These are phyloP conservation scores for Penicillium sp. DNA, from an alignment of 2,329 filamentous ascomycete genomes.

Conservation along the genomic window DNA sequence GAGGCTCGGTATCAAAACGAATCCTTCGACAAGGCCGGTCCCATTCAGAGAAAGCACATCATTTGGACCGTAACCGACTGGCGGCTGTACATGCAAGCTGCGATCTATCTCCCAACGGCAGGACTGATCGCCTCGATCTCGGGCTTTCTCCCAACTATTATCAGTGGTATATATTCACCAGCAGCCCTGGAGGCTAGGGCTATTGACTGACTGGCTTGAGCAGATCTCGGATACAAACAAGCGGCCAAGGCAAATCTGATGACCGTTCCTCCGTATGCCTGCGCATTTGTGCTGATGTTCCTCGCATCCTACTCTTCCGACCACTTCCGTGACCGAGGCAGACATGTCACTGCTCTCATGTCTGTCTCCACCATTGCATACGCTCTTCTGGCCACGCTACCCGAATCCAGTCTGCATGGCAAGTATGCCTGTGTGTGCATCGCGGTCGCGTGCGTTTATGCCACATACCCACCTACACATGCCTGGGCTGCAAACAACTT, in stretches of 20 bases:
- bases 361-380: slow-evolving; percentile 4
- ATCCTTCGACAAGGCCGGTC: slow-evolving; percentile 8
- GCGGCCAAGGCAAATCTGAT: slow-evolving; percentile 7
- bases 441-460: slow-evolving; percentile 9
- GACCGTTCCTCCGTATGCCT: slow-evolving; percentile 6
- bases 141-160: slow-evolving; percentile 7
- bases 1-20: slow-evolving; percentile 3
- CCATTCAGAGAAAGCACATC: slow-evolving; percentile 6
- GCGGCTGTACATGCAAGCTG: slow-evolving; percentile 9
- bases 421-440: slow-evolving; percentile 9
- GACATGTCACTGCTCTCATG: slow-evolving; percentile 6
- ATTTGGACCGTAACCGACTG: slow-evolving; percentile 10
- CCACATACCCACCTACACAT: slow-evolving; percentile 12
- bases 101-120: slow-evolving; percentile 10
- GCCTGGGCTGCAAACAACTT: slow-evolving; percentile 12
- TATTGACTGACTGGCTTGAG: neutral
- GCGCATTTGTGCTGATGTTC: slow-evolving; percentile 5
- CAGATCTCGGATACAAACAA: slow-evolving; percentile 9
- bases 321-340: slow-evolving; percentile 8
- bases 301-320: slow-evolving; percentile 8
- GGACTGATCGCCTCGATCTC: slow-evolving; percentile 7
- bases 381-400: slow-evolving; percentile 3
- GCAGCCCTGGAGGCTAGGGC: too few relatives aligned
- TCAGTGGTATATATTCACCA: neutral
- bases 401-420: slow-evolving; percentile 5